Percentiles rank a stretch among this genome's conserved stretches.
Evolutionary conservation across 805 yeast species (phyloP).

Genomic region (Dipodascus albidus): DNA sequence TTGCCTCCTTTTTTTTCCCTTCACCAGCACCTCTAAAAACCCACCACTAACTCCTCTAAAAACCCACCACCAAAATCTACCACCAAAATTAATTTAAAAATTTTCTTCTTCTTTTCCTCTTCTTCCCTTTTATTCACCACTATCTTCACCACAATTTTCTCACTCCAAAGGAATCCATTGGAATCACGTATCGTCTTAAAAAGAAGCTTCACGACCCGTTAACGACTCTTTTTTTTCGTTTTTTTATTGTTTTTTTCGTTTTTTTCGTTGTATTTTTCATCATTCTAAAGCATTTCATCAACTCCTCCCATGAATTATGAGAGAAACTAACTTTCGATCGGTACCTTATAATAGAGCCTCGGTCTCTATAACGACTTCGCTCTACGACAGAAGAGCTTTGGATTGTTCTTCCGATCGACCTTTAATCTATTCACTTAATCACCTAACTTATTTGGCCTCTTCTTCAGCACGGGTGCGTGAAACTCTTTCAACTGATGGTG

Average conservation of each 20-base stretch:
- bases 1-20: not conserved
- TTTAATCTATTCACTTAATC: slow-evolving; percentile 81
- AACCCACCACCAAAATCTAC: not conserved
- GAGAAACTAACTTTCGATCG: slow-evolving; percentile 80
- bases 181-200: too few species aligned
- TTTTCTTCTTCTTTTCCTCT: not conserved
- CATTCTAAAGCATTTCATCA: not conserved
- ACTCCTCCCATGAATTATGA: slow-evolving; percentile 37
- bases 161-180: not conserved
- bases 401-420: slow-evolving; percentile 88
- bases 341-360: slow-evolving; percentile 78
- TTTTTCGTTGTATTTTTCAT: too few species aligned
- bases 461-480: slow-evolving; percentile 85
- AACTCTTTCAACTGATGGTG: slow-evolving; percentile 82
- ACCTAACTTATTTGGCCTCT: slow-evolving; percentile 75
- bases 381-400: slow-evolving; percentile 85
- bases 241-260: not conserved
- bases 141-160: not conserved
- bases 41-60: not conserved
- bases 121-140: not conserved
- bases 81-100: not conserved
- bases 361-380: slow-evolving; percentile 77
- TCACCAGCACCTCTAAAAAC: not conserved
- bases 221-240: not conserved
- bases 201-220: not conserved